Evolutionary conservation across 441 rosid species (phyloP).

Genomic region (Jatropha multifida): DNA sequence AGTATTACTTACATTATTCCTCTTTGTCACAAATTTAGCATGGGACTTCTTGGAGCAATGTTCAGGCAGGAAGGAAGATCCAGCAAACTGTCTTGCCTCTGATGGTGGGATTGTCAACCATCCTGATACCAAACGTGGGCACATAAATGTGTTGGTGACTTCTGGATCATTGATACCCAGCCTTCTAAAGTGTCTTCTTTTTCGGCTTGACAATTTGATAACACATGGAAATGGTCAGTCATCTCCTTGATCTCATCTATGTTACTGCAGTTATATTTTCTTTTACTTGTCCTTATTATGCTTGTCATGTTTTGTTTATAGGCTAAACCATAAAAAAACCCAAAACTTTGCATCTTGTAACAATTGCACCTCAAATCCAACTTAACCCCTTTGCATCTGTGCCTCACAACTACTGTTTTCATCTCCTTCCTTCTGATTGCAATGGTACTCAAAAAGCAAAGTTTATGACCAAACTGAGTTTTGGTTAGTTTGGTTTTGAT

Average conservation of each 20-base stretch:
- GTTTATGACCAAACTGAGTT: not conserved
- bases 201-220: slow-evolving; percentile 60
- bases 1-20: slow-evolving; percentile 15
- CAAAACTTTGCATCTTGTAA: too few relatives aligned
- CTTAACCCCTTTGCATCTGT: not conserved
- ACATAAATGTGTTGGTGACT: slow-evolving; percentile 79
- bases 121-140: slow-evolving; percentile 27
- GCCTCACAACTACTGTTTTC: not conserved
- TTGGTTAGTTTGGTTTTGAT: not conserved
- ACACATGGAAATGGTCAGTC: slow-evolving; percentile 64
- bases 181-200: slow-evolving; percentile 80
- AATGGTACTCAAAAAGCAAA: not conserved
- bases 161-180: slow-evolving; percentile 88
- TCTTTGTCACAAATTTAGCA: slow-evolving; percentile 49
- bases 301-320: not conserved
- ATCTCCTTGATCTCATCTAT: slow-evolving; percentile 14
- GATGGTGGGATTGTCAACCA: slow-evolving; percentile 22
- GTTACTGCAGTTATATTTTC: not conserved
- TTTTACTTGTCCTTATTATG: not conserved
- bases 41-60: slow-evolving; percentile 69
- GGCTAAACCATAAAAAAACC: too few relatives aligned
- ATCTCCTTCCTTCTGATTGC: not conserved
- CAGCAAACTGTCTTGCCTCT: slow-evolving; percentile 21
- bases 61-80: slow-evolving; percentile 47
- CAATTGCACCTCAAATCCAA: too few relatives aligned